Evolutionary conservation across 495 filamentous ascomycete genomes (phyloP), one percentile per base, ranked within the genome.

Genomic region (Podospora bellae-mahoneyi): DNA sequence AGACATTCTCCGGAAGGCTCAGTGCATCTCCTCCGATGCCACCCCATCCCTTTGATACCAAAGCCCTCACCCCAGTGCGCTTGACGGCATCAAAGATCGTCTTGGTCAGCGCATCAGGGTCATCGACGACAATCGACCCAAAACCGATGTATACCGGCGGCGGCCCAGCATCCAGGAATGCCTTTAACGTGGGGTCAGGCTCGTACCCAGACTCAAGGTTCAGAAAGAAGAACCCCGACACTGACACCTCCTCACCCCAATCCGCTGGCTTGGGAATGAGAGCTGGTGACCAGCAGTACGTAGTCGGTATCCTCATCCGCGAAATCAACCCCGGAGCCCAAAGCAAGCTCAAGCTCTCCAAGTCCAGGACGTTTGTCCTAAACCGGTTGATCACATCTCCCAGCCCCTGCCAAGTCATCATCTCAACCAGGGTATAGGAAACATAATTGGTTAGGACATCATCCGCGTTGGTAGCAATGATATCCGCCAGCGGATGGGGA

Each of bases 1-100:
- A 91, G n/a, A 93, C 84, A 27, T 84, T 84, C 0, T 91, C 85
- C 0, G 88, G 89, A 10, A 88, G 74, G 2, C 83, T 84, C 0
- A 89, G 72, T 6, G 83, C 78, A 58, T 90, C 87, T 2, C 83
- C 85, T 26, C 91, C 91, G 3, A 94, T 74, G 0, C 89, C 89
- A 34, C 91, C 90, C 92, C 92, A 95, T 18, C 92, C 91, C 72
- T 91, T 90, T 0, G 90, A 93, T 3, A 96, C 85, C 0, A 96
- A 76, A 3, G 91, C 92, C 23, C 92, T 84, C 18, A 90, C 87
- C 2, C 91, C 91, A 1, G 85, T 81, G 32, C 81, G 80, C 59
- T 84, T 77, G 4, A 93, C 82, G 1, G 90, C 91, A 27, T 90
- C 85, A 48, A 92, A 90, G 3, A 94, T 88, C 32, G 84, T 81